Conservation (phyloP, 148 eudicot genomes). For the Rhododendron vialii region DNA sequence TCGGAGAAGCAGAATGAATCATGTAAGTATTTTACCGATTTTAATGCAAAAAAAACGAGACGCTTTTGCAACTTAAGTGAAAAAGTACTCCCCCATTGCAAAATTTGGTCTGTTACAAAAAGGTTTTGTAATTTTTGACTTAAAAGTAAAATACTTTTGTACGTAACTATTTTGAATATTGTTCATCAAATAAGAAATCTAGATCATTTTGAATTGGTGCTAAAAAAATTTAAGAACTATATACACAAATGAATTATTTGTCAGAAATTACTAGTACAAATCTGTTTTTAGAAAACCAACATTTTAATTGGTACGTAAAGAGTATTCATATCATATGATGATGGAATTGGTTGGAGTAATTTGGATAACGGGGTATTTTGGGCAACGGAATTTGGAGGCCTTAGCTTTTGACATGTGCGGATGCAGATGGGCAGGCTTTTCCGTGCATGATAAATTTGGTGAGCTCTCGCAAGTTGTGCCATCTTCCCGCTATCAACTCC, state of each 20-base stretch:
- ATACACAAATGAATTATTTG: too few species aligned
- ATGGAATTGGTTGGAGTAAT: not conserved
- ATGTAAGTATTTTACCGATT: too few species aligned
- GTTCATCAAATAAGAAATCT: too few species aligned
- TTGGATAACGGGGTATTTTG: slow-evolving; percentile 9
- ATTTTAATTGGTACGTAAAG: not conserved
- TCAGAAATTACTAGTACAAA: too few species aligned
- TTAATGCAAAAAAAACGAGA: not conserved
- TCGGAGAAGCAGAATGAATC: not conserved
- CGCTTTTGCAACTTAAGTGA: not conserved
- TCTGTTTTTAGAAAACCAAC: not conserved
- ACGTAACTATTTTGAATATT: too few species aligned
- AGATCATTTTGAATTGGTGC: too few species aligned
- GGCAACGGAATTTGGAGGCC: not conserved
- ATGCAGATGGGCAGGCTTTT: slow-evolving; percentile 11
- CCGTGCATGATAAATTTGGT: not conserved
- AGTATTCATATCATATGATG: not conserved
- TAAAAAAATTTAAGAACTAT: too few species aligned
- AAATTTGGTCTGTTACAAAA: too few species aligned
- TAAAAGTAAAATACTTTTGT: too few species aligned
- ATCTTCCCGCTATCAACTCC: slow-evolving; percentile 10
- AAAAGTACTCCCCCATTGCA: not conserved
- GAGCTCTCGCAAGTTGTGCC: slow-evolving; percentile 20
- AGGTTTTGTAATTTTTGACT: too few species aligned
- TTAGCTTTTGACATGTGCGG: slow-evolving; percentile 9